Base-by-base conservation (phyloP, 306 rosid species). In the Trifolium dubium region DNA sequence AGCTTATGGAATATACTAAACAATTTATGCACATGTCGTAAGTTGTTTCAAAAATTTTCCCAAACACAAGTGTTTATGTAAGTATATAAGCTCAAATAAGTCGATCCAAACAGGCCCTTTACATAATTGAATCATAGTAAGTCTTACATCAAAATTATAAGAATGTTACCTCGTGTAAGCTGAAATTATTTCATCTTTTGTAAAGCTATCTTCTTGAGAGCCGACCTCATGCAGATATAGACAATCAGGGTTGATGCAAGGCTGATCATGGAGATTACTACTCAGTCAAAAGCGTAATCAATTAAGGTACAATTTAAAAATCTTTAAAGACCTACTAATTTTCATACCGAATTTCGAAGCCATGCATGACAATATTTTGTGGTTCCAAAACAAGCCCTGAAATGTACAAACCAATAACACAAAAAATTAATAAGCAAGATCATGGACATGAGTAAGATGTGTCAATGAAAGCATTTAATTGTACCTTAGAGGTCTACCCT, bases 311-410 rank as follows among this genome's bases (percentile, higher is more conserved):
- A 79, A 44, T 15, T 9, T 12, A 55, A 56, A 74, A 72, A 55
- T 66, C 19, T 4, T 73, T 10, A 56, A 15, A 47, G 37, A 68
- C 17, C 46, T 3, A 66, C 31, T 71, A 81, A 69, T n/a, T 64
- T 63, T 2, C 93, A 79, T 90, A 95, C 99, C 98, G 83, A 85
- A 76, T 84, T 95, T 71, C 99, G 89, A 32, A 95, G 89, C 99
- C 99, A 95, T 37, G 99, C 99, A 85, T 95, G 99, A 80, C 99
- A 95, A 80, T 95, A 95, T 78, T 95, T 95, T 44, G 99, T 95
- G 67, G 99, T 95, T 76, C 99, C 99, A 79, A 95, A 95, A 81
- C 98, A 95, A 76, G 99, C 98, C 96, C 99, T 95, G 83, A 61
- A 62, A 84, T 32, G 35, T 72, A 18, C 34, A 67, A 32, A 49